Percentiles rank a stretch among this genome's conserved stretches.
phyloP scores from a whole-genome alignment of 768 basidiomycete species.

The Mycena rebaudengoi region DNA sequence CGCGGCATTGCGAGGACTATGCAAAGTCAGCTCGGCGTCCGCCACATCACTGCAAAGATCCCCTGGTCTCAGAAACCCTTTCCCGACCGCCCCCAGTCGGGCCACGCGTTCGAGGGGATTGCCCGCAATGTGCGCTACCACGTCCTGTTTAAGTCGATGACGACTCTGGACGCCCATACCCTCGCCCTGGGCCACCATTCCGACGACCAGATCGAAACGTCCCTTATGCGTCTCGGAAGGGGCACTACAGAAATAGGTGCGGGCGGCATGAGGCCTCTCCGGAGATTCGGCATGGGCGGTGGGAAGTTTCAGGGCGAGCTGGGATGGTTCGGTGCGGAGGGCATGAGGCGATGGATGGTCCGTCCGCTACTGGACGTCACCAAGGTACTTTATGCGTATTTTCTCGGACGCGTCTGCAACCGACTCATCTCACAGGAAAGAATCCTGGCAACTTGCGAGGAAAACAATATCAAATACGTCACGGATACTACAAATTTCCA shows the following conservation, averaged over 20 bases:
- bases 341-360: conserved; percentile 74
- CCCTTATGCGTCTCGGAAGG: conserved; percentile 70
- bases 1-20: conserved; percentile 50
- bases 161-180: conserved; percentile 40
- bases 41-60: conserved; percentile 56
- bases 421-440: too few relatives aligned
- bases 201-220: conserved; percentile 87
- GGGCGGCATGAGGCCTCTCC: conserved; percentile 70
- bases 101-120: conserved; percentile 56
- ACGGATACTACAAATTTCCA: conserved; percentile 79
- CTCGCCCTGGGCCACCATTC: conserved; percentile 81
- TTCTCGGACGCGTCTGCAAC: too few relatives aligned
- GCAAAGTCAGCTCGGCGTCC: conserved; percentile 55
- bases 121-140: conserved; percentile 70
- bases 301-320: conserved; percentile 38
- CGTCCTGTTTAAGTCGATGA: conserved; percentile 59
- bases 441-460: conserved; percentile 81
- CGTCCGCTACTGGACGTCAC: conserved; percentile 73
- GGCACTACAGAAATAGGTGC: conserved; percentile 66
- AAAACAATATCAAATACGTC: conserved; percentile 66
- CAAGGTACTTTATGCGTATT: too few relatives aligned
- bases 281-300: conserved; percentile 84
- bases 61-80: conserved; percentile 67
- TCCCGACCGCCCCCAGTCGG: conserved; percentile 53
- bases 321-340: conserved; percentile 57